Conservation (phyloP, 495 filamentous ascomycete genomes). For the Daldinia concentrica region DNA sequence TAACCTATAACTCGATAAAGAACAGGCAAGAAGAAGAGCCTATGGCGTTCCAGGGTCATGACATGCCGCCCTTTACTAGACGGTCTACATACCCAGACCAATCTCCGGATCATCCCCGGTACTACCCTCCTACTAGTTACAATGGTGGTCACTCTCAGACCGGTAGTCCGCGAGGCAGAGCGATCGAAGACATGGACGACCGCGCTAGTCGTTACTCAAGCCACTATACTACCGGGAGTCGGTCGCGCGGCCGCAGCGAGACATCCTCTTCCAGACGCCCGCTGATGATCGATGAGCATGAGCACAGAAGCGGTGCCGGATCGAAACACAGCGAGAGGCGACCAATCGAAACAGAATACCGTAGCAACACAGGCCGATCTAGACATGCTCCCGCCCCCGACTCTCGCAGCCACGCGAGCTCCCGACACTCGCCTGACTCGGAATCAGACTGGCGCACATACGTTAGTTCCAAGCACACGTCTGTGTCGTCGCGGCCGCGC, state of each 20-base stretch:
- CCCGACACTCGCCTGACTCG: conserved; percentile 30
- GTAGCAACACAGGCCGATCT: conserved; percentile 40
- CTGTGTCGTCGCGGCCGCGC: conserved; percentile 18
- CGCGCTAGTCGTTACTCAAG: conserved; percentile 50
- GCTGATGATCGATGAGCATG: conserved; percentile 43
- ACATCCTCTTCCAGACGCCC: conserved; percentile 44
- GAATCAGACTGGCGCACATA: conserved; percentile 30
- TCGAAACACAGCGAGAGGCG: conserved; percentile 26
- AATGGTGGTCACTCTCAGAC: conserved; percentile 49
- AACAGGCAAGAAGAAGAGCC: conserved; percentile 61
- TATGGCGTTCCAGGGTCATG: conserved; percentile 51
- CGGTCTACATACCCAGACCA: conserved; percentile 52
- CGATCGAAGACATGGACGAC: conserved; percentile 57
- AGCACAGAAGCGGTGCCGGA: conserved; percentile 35
- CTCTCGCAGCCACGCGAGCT: conserved; percentile 36
- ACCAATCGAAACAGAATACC: conserved; percentile 45
- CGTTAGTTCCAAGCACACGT: conserved; percentile 22
- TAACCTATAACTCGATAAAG: conserved; percentile 76
- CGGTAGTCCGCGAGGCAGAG: conserved; percentile 48
- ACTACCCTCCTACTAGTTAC: conserved; percentile 50
- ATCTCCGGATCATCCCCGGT: conserved; percentile 47
- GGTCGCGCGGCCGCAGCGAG: conserved; percentile 50
- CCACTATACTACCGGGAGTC: conserved; percentile 40
- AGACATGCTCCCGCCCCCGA: conserved; percentile 27
- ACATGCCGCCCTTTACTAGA: conserved; percentile 47